Base-by-base conservation (phyloP, 2,329 filamentous ascomycete genomes). In the Lizonia empirigonia region DNA sequence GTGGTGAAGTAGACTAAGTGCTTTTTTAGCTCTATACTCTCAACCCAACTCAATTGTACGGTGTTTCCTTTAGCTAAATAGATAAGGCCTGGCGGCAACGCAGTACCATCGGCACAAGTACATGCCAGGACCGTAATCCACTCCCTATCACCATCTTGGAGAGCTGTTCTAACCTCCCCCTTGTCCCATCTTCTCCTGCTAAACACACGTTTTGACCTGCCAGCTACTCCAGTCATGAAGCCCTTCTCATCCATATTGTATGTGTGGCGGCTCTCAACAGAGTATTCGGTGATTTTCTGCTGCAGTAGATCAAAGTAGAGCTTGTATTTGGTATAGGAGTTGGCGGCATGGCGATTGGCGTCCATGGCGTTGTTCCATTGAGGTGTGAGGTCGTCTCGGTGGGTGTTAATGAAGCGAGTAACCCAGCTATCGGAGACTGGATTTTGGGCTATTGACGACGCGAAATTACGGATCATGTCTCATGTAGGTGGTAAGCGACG, bases 71-170 rank as follows among this genome's bases (percentile, higher is more conserved):
- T n/a, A 44, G 42, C 20, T 34, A 50, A 13, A 50, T 55, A 58
- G 18, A 56, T 53, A 12, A 58, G 40, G 13, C 13, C n/a, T 33
- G 48, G 53, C 16, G 33, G 34, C 15, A 58, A 30, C 35, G 35
- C 34, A 26, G 35, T 44, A 30, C 54, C 46, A 45, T 54, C 36
- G 39, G 45, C 50, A 35, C 50, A 54, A 4, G 54, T 38, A 38
- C 39, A 54, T 3, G 50, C 50, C 15, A 54, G 19, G 18, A 42
- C 1, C 2, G 50, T 58, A 19, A 58, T 52, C 47, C 27, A 58
- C 15, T 16, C 39, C 18, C 42, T 18, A 34, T 37, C 40, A 18
- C 51, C 33, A 55, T 58, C 47, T 22, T 50, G 34, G 2, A 56
- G 30, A 30, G 29, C 2, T 20, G n/a, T 9, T 16, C 26, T 32